Evolutionary conservation across 2,329 filamentous ascomycete species (phyloP), one percentile per base, ranked within the genome.

Genomic region (Periconia digitata): DNA sequence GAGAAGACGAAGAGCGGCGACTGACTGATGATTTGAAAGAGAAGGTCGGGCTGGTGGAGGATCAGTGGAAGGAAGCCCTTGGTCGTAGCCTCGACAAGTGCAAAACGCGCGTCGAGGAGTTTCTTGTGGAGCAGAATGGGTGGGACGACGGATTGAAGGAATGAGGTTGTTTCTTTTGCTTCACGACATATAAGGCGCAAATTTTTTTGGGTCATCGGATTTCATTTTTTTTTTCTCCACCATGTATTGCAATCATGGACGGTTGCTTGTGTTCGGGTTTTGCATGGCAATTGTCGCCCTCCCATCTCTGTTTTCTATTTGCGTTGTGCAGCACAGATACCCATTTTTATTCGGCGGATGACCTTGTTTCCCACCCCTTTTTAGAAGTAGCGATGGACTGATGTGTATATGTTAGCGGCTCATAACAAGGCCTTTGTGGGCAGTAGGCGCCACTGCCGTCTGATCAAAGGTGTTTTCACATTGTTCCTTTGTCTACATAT

Each of bases 21-120:
- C 72, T 96, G 63, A 96, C 91, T 6, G 85, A 86, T 41, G 92
- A 96, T 64, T 72, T 97, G 57, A 94, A 97, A 74, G 92, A 96
- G 64, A 95, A 95, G 72, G 94, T 96, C 2, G 83, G 86, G 24
- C 84, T 92, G 54, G 89, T 97, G 27, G 91, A 96, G 72, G 87
- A 90, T 46, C 90, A 95, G 72, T 97, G 94, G 92, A 79, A 81
- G 29, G 89, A 90, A 62, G 91, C 89, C 5, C 76, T 97, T n/a
- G 92, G 92, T 1, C 85, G 85, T 53, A 83, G 85, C 46, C 79
- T 97, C 59, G 82, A 82, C 51, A 80, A 78, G 15, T 85, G 92
- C 53, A 92, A 89, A 72, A 83, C 85, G 66, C 78, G 87, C 44
- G 86, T 96, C 0, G 85, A 85, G 45, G 80, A 79, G 23, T 92